Evolutionary conservation across 495 filamentous ascomycete genomes (phyloP).

Genomic region (Opeltia flavorubescens): DNA sequence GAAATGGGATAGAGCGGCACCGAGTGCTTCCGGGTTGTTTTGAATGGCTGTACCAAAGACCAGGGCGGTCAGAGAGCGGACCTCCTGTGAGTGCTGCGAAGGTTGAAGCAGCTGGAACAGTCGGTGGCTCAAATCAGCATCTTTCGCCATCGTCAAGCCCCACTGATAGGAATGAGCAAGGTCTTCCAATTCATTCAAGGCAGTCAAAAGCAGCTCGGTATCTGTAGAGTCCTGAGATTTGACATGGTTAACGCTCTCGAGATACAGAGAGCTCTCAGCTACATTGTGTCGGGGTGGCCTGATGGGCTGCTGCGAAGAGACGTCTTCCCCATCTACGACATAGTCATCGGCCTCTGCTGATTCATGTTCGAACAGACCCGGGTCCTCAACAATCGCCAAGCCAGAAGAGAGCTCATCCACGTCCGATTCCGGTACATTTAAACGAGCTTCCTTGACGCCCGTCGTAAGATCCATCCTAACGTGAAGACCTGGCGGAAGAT

Average conservation of each 20-base stretch:
- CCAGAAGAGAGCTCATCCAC: slow-evolving; percentile 6
- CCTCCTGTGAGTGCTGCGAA: slow-evolving; percentile 9
- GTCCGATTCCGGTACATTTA: slow-evolving; percentile 22
- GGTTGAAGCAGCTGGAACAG: slow-evolving; percentile 20
- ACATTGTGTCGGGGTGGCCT: background rate
- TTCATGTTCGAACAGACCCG: background rate
- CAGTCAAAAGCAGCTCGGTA: background rate
- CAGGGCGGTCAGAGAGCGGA: slow-evolving; percentile 33
- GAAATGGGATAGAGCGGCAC: slow-evolving; percentile 18
- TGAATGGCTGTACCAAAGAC: slow-evolving; percentile 40
- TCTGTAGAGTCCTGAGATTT: background rate
- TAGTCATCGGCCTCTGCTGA: background rate
- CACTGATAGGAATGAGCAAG: slow-evolving; percentile 55
- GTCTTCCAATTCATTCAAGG: slow-evolving; percentile 38
- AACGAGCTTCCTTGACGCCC: slow-evolving; percentile 45
- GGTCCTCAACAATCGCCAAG: slow-evolving; percentile 14
- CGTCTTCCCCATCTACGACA: background rate
- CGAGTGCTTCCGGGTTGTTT: slow-evolving; percentile 46
- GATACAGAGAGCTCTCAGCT: background rate
- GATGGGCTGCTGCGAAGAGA: background rate
- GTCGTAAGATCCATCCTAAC: slow-evolving; percentile 48
- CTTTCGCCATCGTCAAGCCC: slow-evolving; percentile 45
- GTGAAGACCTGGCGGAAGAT: slow-evolving; percentile 47
- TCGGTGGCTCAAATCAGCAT: slow-evolving; percentile 26
- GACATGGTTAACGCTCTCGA: background rate